Evolutionary conservation across 352 stramenopile species (phyloP).

Genomic region (Thalassiosira hispida): DNA sequence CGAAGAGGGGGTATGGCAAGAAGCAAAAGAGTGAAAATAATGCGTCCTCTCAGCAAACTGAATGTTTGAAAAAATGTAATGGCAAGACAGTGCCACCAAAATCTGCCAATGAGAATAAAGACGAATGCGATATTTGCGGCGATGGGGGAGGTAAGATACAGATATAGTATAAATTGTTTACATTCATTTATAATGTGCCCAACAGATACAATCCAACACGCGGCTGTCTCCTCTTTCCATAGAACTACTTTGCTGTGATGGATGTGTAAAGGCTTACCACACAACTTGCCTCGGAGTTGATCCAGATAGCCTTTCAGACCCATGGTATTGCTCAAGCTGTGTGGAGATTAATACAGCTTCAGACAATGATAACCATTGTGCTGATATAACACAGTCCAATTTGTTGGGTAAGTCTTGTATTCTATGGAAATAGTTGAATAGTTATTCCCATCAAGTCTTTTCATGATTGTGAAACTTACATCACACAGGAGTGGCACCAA

Average conservation of each 20-base stretch:
- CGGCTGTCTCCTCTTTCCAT: neutral
- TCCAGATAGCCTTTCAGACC: slow-evolving; percentile 5
- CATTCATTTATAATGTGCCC: too few species aligned
- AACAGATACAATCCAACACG: neutral
- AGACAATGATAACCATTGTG: neutral
- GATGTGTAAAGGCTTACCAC: slow-evolving; percentile 11
- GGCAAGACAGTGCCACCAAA: too few species aligned
- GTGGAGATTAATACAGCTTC: neutral
- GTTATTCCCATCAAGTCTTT: neutral
- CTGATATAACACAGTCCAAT: slow-evolving; percentile 15
- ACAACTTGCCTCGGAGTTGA: neutral
- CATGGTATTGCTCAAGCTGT: slow-evolving; percentile 17
- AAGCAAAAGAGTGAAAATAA: too few species aligned
- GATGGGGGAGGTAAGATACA: slow-evolving; percentile 7
- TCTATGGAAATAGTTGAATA: neutral
- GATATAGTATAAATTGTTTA: neutral
- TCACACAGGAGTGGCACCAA: slow-evolving; percentile 42
- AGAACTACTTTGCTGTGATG: slow-evolving; percentile 12
- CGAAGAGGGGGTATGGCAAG: neutral
- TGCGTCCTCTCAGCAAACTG: too few species aligned
- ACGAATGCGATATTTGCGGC: slow-evolving; percentile 5
- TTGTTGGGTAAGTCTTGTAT: slow-evolving; percentile 25
- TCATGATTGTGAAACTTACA: slow-evolving; percentile 11
- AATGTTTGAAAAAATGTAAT: too few species aligned
- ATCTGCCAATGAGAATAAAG: neutral